Base-by-base conservation (phyloP, 2,329 filamentous ascomycete species). In the Nannizziopsis arthrosporioides region DNA sequence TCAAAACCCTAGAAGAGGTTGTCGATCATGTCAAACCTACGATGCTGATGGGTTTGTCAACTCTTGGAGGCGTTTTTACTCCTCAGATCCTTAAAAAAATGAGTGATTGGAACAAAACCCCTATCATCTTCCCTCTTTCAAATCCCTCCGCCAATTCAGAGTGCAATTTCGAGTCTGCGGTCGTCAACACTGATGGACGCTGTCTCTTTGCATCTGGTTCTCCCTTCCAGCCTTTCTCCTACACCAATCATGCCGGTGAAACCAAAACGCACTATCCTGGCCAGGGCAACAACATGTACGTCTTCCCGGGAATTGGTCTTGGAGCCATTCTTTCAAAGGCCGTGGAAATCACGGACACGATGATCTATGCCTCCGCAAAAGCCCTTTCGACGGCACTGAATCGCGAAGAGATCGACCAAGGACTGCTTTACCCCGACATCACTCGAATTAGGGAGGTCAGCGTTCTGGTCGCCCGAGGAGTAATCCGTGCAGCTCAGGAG, bases 71-170 rank as follows among this genome's bases (percentile, higher is more conserved):
- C 49, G 84, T 92, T 57, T 96, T 98, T 74, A 95, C 85, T 56
- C 85, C 92, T 61, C 77, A 84, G 14, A 83, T 94, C 51, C 75
- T 98, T 52, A 78, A 81, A 53, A 74, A 74, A 61, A 74, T 75
- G 71, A 70, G 64, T 17, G 62, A 68, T 51, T 73, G 79, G 56
- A 88, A 88, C 66, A 79, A 88, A 54, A 75, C 80, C 54, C 89
- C 92, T 53, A 90, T 94, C 62, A 83, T 95, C 60, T 96, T 98
- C 80, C 90, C 90, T 47, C 81, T 98, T 38, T 94, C 86, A 68
- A 96, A 98, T 73, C 92, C 92, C 43, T 81, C 89, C 44, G 89
- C 84, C 70, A 95, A 96, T 74, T 93, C 90, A 7, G 92, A 98
- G 72, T 96, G 92, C 73, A 94, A 87, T 12, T 96, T 93, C 61